Percentiles rank a stretch among this genome's conserved stretches.
Evolutionary conservation across 768 basidiomycete genomes (phyloP).

Genomic region (Russula sp.): DNA sequence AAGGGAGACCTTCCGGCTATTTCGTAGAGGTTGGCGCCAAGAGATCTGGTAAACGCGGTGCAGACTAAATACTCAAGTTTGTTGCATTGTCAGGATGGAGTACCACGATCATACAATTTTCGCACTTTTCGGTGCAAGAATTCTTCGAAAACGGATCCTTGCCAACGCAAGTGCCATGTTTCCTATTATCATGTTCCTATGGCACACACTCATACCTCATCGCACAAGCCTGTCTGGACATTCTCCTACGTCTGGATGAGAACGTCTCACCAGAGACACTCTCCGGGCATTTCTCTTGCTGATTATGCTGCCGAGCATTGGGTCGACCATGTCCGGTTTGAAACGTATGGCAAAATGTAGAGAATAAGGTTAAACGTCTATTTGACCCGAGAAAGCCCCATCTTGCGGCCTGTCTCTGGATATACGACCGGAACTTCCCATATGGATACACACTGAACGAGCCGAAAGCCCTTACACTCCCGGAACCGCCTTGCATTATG

Average conservation of each 20-base stretch:
- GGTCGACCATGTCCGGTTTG: neutral
- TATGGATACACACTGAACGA: neutral
- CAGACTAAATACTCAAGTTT: neutral
- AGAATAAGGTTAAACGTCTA: neutral
- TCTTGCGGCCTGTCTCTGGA: neutral
- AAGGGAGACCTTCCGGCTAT: neutral
- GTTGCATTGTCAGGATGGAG: neutral
- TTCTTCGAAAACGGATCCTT: neutral
- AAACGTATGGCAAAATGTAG: neutral
- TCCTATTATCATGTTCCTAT: neutral
- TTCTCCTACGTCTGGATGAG: neutral
- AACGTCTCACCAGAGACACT: neutral
- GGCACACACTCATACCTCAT: neutral
- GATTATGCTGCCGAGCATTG: neutral
- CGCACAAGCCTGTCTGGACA: neutral
- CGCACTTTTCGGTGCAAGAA: neutral
- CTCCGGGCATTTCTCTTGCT: neutral
- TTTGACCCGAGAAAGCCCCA: neutral
- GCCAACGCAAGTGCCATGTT: neutral
- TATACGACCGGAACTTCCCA: neutral
- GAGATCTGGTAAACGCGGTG: neutral
- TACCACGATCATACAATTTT: neutral
- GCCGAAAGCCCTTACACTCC: neutral
- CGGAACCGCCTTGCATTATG: neutral
- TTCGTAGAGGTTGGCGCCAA: neutral